Percentiles rank a stretch among this genome's conserved stretches.
Evolutionary conservation across 1,284 basidiomycete species (phyloP).

Genomic region (Ustilago trichophora): DNA sequence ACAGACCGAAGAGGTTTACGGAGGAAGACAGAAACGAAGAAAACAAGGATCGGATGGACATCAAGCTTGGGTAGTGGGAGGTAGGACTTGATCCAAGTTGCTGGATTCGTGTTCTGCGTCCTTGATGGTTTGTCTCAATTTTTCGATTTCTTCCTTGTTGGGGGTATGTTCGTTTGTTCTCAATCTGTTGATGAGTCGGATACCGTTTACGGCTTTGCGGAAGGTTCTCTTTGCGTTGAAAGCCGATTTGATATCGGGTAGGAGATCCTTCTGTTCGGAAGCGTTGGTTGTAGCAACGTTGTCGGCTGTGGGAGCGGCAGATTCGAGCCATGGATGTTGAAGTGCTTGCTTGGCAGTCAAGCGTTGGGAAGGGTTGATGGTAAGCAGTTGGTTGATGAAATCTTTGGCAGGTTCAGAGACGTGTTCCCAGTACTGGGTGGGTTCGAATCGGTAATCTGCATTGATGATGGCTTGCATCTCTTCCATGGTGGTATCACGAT

Average conservation of each 20-base stretch:
- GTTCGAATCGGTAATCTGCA: conserved; percentile 64
- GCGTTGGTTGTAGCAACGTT: no score
- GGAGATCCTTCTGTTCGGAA: conserved; percentile 60
- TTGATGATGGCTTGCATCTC: conserved; percentile 66
- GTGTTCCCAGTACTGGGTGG: conserved; percentile 60
- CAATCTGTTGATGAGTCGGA: conserved; percentile 55
- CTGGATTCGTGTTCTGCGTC: conserved; percentile 44
- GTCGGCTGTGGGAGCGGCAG: conserved; percentile 11
- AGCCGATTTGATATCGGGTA: conserved; percentile 65
- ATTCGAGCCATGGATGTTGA: conserved; percentile 59
- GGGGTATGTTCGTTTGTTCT: conserved; percentile 36
- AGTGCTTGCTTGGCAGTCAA: conserved; percentile 59
- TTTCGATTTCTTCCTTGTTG: conserved; percentile 45
- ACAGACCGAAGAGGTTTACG: no score
- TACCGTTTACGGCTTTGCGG: conserved; percentile 65
- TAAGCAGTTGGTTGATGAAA: conserved; percentile 62
- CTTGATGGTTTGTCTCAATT: conserved; percentile 38
- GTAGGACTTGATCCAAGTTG: conserved; percentile 49
- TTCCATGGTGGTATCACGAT: conserved; percentile 63
- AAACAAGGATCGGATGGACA: no score
- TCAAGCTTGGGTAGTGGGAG: no score
- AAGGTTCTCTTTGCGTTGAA: conserved; percentile 65
- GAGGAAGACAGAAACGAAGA: no score
- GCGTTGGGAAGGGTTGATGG: conserved; percentile 53
- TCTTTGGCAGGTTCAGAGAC: conserved; percentile 59